phyloP scores from a whole-genome alignment of 129 eudicot species.

The Pittosporum tobira region DNA sequence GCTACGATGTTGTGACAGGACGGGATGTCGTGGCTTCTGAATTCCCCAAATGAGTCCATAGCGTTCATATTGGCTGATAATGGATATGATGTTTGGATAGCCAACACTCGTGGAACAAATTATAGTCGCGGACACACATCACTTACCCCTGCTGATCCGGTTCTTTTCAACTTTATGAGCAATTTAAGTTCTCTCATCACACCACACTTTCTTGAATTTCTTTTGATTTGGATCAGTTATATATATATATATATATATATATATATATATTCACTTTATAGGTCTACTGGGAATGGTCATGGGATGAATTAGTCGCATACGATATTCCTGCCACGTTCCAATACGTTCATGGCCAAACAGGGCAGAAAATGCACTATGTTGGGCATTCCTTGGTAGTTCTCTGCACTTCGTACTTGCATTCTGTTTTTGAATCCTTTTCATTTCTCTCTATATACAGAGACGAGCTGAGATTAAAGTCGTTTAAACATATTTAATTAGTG shows the following conservation, averaged over 20 bases:
- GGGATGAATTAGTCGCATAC: conserved; percentile 81
- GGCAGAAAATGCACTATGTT: conserved; percentile 68
- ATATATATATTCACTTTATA: conserved; percentile 13
- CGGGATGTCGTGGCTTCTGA: conserved; percentile 59
- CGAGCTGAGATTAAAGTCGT: no score
- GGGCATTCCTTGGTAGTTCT: conserved; percentile 81
- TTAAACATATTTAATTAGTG: background rate
- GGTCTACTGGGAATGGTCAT: conserved; percentile 97
- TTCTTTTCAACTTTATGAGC: background rate
- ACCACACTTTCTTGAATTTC: background rate
- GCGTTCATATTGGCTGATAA: conserved; percentile 66
- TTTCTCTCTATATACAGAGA: no score
- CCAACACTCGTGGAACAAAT: conserved; percentile 63
- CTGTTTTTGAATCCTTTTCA: background rate
- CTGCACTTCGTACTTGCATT: background rate
- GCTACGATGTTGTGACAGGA: conserved; percentile 33
- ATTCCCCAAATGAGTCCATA: conserved; percentile 49
- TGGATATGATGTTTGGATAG: conserved; percentile 80
- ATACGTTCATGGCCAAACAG: conserved; percentile 53
- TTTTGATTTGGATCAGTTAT: background rate
- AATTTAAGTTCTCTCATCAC: background rate
- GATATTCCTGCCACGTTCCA: conserved; percentile 59
- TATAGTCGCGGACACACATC: conserved; percentile 64
- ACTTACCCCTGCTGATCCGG: conserved; percentile 56
- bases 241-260: no score